These are phyloP conservation scores for Sporopachydermia lactativora DNA, from an alignment of 805 yeast genomes.

Conservation along the genomic window DNA sequence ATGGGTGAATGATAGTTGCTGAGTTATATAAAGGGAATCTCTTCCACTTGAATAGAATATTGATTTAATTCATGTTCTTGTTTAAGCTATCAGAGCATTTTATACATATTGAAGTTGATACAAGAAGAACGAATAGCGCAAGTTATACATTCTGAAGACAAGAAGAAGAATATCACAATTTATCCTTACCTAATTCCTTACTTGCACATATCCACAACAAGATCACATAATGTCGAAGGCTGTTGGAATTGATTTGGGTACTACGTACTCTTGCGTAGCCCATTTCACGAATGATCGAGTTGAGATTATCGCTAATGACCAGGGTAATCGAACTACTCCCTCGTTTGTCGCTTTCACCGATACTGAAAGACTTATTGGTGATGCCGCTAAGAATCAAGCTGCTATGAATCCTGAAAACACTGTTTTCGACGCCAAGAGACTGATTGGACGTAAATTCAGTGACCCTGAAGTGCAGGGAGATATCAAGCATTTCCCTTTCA, in stretches of 20 bases:
- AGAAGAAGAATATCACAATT: no score
- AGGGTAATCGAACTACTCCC: slow-evolving; percentile 97
- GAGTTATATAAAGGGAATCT: no score
- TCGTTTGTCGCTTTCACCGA: slow-evolving; percentile 95
- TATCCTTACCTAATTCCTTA: not conserved
- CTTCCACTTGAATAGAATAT: no score
- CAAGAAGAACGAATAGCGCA: no score
- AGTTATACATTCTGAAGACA: no score
- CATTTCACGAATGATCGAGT: slow-evolving; percentile 75
- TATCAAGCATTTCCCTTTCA: slow-evolving; percentile 82
- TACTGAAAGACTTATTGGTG: slow-evolving; percentile 90
- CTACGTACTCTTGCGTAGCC: slow-evolving; percentile 97
- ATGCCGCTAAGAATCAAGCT: slow-evolving; percentile 97
- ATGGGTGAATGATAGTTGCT: no score
- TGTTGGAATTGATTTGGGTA: slow-evolving; percentile 77
- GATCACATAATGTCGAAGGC: slow-evolving; percentile 32
- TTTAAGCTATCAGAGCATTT: no score
- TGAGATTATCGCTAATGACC: slow-evolving; percentile 92
- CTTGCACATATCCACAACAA: slow-evolving; percentile 1
- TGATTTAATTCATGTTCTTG: no score
- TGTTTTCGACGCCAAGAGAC: slow-evolving; percentile 90
- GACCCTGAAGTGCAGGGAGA: slow-evolving; percentile 73
- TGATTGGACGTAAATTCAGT: slow-evolving; percentile 71
- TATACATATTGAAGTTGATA: no score
- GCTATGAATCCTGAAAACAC: slow-evolving; percentile 93